Percentiles rank a stretch among this genome's conserved stretches.
Conservation (phyloP, 192 early-diverging fungal genomes). For the Podochytrium sp. region DNA sequence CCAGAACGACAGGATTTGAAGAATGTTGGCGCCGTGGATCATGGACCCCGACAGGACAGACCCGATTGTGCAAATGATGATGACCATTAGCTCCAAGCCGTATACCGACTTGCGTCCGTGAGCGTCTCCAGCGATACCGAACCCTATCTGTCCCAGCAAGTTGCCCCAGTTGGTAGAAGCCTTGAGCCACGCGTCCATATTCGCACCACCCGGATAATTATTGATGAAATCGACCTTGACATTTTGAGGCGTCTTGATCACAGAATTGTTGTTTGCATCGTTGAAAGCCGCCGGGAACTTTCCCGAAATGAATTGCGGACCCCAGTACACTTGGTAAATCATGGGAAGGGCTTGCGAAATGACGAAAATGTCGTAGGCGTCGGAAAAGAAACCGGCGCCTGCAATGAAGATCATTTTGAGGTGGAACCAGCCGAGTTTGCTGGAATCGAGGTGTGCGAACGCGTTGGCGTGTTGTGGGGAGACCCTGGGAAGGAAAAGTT, state of each 20-base stretch:
- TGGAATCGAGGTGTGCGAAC: slow-evolving; percentile 47
- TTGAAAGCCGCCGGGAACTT: slow-evolving; percentile 61
- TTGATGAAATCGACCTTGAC: slow-evolving; percentile 26
- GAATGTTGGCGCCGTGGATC: slow-evolving; percentile 69
- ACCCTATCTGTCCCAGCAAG: slow-evolving; percentile 86
- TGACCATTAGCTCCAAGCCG: slow-evolving; percentile 86
- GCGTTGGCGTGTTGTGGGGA: slow-evolving; percentile 2
- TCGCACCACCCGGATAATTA: slow-evolving; percentile 20
- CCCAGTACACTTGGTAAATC: slow-evolving; percentile 75
- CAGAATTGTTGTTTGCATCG: not conserved
- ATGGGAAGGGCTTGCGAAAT: slow-evolving; percentile 89
- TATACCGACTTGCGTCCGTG: slow-evolving; percentile 89
- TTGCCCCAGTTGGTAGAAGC: slow-evolving; percentile 88
- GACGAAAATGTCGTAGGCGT: slow-evolving; percentile 93
- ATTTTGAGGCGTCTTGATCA: slow-evolving; percentile 33
- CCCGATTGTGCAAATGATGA: slow-evolving; percentile 84
- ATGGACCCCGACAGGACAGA: slow-evolving; percentile 73
- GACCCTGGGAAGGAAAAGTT: not conserved
- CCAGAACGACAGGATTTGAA: slow-evolving; percentile 81
- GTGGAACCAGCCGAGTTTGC: slow-evolving; percentile 51
- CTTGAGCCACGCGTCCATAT: slow-evolving; percentile 84
- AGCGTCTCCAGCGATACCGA: slow-evolving; percentile 88
- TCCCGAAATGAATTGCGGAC: slow-evolving; percentile 87
- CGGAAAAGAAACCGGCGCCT: slow-evolving; percentile 81
- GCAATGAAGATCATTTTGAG: slow-evolving; percentile 49